A percentile compares a stretch with the other conserved stretches of the same genome.
Evolutionary conservation across 2,329 filamentous ascomycete genomes (phyloP).

Genomic region (Fusarium beomiforme): DNA sequence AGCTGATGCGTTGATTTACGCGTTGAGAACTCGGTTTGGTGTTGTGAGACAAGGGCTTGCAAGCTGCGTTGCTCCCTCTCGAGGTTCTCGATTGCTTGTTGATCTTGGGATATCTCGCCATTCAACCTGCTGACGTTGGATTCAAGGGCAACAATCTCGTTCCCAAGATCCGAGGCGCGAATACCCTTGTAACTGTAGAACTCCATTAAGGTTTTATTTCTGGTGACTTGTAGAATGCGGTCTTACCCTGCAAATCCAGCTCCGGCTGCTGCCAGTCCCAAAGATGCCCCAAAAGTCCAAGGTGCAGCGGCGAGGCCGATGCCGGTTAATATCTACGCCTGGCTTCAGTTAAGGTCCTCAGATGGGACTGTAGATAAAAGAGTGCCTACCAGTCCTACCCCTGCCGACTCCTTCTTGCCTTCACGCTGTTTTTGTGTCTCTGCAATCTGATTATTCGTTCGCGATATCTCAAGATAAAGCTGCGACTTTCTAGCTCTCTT

Average conservation of each 20-base stretch:
- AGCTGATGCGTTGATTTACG: background rate
- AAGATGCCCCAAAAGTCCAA: background rate
- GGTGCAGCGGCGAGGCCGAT: background rate
- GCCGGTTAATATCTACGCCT: background rate
- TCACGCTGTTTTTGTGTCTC: background rate
- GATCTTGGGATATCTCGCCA: background rate
- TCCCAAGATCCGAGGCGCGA: background rate
- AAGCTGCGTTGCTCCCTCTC: background rate
- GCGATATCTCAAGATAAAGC: background rate
- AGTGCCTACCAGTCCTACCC: background rate
- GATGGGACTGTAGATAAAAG: too few species aligned
- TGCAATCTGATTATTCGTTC: background rate
- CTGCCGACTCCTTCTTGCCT: background rate
- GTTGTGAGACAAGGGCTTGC: background rate
- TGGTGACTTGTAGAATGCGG: fast-evolving
- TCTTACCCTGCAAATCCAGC: background rate
- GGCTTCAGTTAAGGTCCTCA: background rate
- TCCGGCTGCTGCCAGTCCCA: background rate
- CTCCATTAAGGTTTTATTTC: background rate
- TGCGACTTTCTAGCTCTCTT: background rate
- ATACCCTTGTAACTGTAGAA: background rate
- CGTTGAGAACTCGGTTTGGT: background rate
- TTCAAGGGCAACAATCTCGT: background rate
- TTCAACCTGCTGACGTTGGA: background rate
- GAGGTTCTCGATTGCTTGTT: background rate